phyloP scores from a whole-genome alignment of 768 basidiomycete genomes.

The Leccinellum albellum region DNA sequence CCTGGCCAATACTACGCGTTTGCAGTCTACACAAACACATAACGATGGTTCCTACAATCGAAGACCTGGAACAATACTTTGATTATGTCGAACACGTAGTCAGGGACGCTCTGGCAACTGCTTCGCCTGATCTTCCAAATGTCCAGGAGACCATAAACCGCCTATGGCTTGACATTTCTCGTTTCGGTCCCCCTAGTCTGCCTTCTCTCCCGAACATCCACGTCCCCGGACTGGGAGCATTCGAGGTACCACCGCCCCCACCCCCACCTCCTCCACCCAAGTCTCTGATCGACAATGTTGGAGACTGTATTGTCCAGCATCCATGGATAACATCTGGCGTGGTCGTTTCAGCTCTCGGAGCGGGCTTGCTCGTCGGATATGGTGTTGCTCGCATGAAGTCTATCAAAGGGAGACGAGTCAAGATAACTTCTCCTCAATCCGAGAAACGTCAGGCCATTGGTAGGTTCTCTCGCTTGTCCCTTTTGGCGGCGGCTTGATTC shows the following conservation, averaged over 20 bases:
- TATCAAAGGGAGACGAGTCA: constrained; percentile 21
- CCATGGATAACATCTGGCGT: constrained; percentile 60
- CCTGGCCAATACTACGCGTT: not conserved
- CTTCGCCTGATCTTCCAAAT: constrained; percentile 57
- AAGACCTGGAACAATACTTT: constrained; percentile 70
- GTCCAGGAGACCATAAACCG: constrained; percentile 63
- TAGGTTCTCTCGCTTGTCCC: constrained; percentile 17
- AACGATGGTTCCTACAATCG: constrained; percentile 41
- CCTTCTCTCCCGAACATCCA: constrained; percentile 47
- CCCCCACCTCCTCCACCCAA: constrained; percentile 55
- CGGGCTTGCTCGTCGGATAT: constrained; percentile 61
- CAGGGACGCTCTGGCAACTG: constrained; percentile 50
- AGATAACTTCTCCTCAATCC: constrained; percentile 26
- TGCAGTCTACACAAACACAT: not conserved
- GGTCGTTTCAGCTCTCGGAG: constrained; percentile 54
- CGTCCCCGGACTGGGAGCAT: constrained; percentile 64
- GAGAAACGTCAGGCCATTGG: constrained; percentile 48
- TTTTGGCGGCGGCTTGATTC: not conserved
- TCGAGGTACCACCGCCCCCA: constrained; percentile 63
- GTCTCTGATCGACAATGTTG: constrained; percentile 44
- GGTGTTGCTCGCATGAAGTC: constrained; percentile 24
- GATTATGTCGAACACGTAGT: constrained; percentile 62
- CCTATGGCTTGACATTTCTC: constrained; percentile 75
- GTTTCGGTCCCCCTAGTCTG: constrained; percentile 64
- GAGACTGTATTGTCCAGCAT: constrained; percentile 52